phyloP scores from a whole-genome alignment of 495 filamentous ascomycete genomes.

The Xylaria palmicola region DNA sequence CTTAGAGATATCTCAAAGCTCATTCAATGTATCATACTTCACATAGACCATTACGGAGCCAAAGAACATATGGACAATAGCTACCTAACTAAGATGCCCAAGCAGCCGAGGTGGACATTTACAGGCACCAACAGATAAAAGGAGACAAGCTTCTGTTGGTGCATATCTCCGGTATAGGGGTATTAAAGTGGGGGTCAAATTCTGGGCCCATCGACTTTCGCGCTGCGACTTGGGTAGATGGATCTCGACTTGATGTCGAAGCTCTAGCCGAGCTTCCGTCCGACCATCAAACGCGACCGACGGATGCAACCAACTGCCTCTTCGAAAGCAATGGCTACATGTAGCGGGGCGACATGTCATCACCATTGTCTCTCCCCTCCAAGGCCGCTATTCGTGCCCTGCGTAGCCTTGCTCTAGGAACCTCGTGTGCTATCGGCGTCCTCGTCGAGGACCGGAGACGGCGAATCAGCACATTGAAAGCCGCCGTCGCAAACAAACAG shows the following conservation, averaged over 20 bases:
- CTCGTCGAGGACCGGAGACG: constrained; percentile 55
- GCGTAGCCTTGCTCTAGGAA: constrained; percentile 51
- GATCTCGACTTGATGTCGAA: not conserved
- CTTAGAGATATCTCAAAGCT: constrained; percentile 16
- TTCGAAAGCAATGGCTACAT: constrained; percentile 19
- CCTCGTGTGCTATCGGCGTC: constrained; percentile 52
- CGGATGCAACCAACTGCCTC: not conserved
- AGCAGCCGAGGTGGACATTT: too few relatives aligned
- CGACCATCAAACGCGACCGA: not conserved
- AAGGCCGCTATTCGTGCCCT: constrained; percentile 54
- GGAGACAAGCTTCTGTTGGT: too few relatives aligned
- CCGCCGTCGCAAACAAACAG: constrained; percentile 47
- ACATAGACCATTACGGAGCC: not conserved
- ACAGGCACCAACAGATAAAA: too few relatives aligned
- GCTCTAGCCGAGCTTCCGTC: too few relatives aligned
- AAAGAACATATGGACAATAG: too few relatives aligned
- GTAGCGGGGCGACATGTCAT: constrained; percentile 34
- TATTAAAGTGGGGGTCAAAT: not conserved
- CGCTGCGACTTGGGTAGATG: not conserved
- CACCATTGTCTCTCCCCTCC: constrained; percentile 50
- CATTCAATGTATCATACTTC: constrained; percentile 10
- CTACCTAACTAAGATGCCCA: too few relatives aligned
- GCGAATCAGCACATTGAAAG: constrained; percentile 44
- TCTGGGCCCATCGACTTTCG: not conserved
- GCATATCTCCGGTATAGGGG: not conserved